These are phyloP conservation scores for Castanospermum australe DNA, from an alignment of 306 rosid species.

Conservation along the genomic window DNA sequence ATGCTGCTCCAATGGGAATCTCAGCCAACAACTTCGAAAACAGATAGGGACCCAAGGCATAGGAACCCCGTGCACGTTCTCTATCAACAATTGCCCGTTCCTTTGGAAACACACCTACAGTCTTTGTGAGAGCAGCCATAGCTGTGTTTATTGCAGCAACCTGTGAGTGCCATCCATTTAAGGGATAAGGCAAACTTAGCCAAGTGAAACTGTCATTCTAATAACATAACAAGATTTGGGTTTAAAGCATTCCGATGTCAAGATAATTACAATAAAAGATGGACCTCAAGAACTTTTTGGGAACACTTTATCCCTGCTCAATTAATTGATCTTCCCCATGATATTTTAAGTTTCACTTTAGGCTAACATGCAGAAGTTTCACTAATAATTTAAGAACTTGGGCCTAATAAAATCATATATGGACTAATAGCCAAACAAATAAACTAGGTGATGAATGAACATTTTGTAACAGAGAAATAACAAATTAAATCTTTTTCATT, in stretches of 20 bases:
- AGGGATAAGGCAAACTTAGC: slow-evolving; percentile 21
- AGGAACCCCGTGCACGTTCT: slow-evolving; percentile 87
- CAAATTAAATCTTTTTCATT: not conserved
- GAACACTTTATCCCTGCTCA: not conserved
- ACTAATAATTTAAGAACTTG: not conserved
- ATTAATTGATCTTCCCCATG: slow-evolving; percentile 4
- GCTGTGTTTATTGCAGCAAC: slow-evolving; percentile 98
- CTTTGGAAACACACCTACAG: slow-evolving; percentile 83
- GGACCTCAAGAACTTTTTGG: slow-evolving; percentile 21
- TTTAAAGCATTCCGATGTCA: slow-evolving; percentile 15
- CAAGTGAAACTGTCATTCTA: slow-evolving; percentile 12
- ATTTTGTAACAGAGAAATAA: not conserved
- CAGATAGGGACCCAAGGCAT: slow-evolving; percentile 86
- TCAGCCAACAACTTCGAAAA: slow-evolving; percentile 91
- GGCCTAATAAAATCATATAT: not conserved
- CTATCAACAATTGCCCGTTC: slow-evolving; percentile 90
- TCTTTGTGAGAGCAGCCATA: slow-evolving; percentile 98
- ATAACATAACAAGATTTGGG: not conserved
- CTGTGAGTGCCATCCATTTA: slow-evolving; percentile 47
- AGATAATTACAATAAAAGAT: slow-evolving; percentile 19
- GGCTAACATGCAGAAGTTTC: not conserved
- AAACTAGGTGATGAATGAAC: not conserved
- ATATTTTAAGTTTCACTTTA: not conserved
- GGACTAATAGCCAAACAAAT: not conserved
- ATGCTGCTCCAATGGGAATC: slow-evolving; percentile 89